Base-by-base conservation (phyloP, 768 basidiomycete genomes). In the Boletus speciosus region DNA sequence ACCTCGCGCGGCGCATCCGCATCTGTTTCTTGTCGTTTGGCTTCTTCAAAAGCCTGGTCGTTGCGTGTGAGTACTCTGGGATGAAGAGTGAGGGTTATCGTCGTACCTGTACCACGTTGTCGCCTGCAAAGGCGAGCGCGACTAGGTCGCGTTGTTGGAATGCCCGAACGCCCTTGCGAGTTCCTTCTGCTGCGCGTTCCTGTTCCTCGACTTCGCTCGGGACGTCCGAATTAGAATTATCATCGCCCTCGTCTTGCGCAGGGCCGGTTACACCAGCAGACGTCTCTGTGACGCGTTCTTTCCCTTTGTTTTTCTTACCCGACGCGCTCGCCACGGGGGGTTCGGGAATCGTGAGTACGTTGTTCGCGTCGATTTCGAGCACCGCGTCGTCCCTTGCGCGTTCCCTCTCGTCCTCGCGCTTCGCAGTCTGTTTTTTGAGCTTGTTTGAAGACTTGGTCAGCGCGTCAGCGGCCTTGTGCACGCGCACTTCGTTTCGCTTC, bases 111-210 rank as follows among this genome's bases (percentile, higher is more conserved):
- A 97, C 85, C 32, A 98, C 96, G 59, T 98, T 92, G 70, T 99
- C 97, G 3, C 93, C 95, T 2, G 95, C 96, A 74, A 99, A 99
- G 0, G 97, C 97, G 51, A 85, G 84, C 1, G 94, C 90, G 12
- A 99, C 94, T 12, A 98, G 77, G 60, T 98, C 93, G 37, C 91
- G 80, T 69, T 98, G 96, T 67, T 90, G 78, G 72, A 98, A 93
- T 1, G 90, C 88, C 49, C 78, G 81, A 0, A 82, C 67, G 23
- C 74, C 74, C 45, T 65, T 69, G 39, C 61, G 60, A 64, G 75
- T 52, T 69, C 64, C 60, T 74, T 81, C 49, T 1, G 79, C 62
- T 0, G 64, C 64, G 41, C 73, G 72, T 62, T 89, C 88, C 61
- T 89, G 90, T 25, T 80, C 85, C 35, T 87, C 88, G 35, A 85